Base-by-base conservation (phyloP, 2,329 filamentous ascomycete species). In the Penicillium sp. region DNA sequence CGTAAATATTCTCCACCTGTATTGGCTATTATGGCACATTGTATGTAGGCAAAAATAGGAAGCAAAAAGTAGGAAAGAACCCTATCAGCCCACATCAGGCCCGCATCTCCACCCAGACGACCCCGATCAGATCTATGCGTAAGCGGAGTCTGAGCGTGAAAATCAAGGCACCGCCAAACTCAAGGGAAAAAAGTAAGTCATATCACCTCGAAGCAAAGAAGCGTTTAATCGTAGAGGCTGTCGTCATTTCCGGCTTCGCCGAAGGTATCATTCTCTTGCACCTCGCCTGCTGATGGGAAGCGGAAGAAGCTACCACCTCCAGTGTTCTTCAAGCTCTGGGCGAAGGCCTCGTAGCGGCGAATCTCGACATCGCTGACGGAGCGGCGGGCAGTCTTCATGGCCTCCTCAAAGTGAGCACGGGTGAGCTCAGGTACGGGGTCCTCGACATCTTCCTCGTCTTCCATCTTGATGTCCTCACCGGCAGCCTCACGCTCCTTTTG, bases 321-420 rank as follows among this genome's bases (percentile, higher is more conserved):
- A 52, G 89, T 85, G 71, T 95, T 95, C 88, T 99, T 99, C 90
- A 99, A 95, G 72, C 92, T 92, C 77, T 97, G 92, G 34, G 92
- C 88, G 66, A 99, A 99, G 4, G 93, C 92, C 80, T 99, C 93
- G 76, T 99, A 99, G 54, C 92, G 87, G 67, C 93, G 88, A 65
- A 99, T 95, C 80, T 99, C 93, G 18, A 97, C 92, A 62, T 99
- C 93, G 49, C 83, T 91, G 61, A 99, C 93, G 25, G 93, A 97
- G 69, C 88, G 84, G 72, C 93, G 87, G 57, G 93, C 93, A 73
- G 87, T 86, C 72, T 88, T 84, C 93, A 99, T 99, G 37, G 93
- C 93, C 80, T 99, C 93, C 78, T 97, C 92, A 69, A 99, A 99
- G 76, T 99, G 93, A 50, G 86, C 87, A 76, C 89, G 93, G 64